phyloP scores from a whole-genome alignment of 768 basidiomycete species.

The Rhodotorula diobovata region DNA sequence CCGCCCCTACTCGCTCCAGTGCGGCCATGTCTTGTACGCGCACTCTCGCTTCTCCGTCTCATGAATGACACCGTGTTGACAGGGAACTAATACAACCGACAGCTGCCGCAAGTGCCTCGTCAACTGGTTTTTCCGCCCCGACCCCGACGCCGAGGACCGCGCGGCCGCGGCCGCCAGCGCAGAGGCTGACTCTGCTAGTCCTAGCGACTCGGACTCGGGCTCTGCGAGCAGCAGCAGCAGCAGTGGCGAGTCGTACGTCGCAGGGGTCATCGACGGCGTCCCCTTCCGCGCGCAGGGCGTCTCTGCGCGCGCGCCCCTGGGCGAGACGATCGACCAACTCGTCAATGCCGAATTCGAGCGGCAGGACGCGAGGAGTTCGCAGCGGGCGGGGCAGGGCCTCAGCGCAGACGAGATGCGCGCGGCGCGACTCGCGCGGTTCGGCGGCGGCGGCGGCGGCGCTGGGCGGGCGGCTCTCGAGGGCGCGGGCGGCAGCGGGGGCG shows the following conservation, averaged over 20 bases:
- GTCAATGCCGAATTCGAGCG: too few species aligned
- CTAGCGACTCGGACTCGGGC: background rate
- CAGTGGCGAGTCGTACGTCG: slow-evolving; percentile 1
- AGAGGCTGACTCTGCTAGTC: background rate
- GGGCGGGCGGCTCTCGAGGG: too few species aligned
- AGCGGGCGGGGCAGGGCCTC: background rate
- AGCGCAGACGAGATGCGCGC: background rate
- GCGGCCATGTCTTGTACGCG: slow-evolving; percentile 37
- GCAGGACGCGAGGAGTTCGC: too few species aligned
- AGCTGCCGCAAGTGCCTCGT: slow-evolving; percentile 39
- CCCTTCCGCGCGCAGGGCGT: background rate
- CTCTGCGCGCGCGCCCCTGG: background rate
- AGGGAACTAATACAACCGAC: too few species aligned
- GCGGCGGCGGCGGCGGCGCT: background rate
- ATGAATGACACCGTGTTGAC: too few species aligned
- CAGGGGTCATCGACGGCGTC: background rate
- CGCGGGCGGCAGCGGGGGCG: too few species aligned
- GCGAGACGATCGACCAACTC: background rate
- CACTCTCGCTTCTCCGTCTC: background rate
- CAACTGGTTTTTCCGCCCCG: slow-evolving; percentile 37
- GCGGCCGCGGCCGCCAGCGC: background rate
- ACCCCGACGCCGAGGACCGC: slow-evolving; percentile 12
- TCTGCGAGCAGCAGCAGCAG: background rate
- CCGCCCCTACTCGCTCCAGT: slow-evolving; percentile 30
- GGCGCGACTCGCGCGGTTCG: background rate